These are phyloP conservation scores for Phaeophleospora eucalypticola DNA, from an alignment of 2,329 filamentous ascomycete genomes.

Conservation along the genomic window DNA sequence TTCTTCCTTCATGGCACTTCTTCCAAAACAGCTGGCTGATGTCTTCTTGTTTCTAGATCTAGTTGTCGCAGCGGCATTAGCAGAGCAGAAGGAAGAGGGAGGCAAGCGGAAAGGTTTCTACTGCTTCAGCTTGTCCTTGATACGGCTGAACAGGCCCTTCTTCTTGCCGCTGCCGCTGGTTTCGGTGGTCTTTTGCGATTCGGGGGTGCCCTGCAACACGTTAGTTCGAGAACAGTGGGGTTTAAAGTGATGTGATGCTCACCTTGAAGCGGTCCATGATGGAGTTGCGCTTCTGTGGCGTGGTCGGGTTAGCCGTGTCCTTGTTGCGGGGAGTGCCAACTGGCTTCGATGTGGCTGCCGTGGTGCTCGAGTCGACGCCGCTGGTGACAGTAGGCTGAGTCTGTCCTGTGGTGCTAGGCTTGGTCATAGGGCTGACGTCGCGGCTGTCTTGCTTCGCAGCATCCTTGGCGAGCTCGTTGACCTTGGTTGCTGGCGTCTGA, in stretches of 20 bases:
- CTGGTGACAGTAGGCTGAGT: slow-evolving; percentile 40
- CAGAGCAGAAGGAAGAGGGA: background rate
- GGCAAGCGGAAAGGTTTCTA: slow-evolving; percentile 11
- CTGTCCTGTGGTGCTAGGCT: slow-evolving; percentile 31
- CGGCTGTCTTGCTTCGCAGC: slow-evolving; percentile 32
- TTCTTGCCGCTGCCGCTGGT: slow-evolving; percentile 37
- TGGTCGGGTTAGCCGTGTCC: slow-evolving; percentile 16
- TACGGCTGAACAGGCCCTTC: slow-evolving; percentile 46
- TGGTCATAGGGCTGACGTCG: slow-evolving; percentile 42
- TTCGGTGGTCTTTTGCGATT: slow-evolving; percentile 33
- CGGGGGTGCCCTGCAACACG: slow-evolving; percentile 32
- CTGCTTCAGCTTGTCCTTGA: slow-evolving; percentile 46
- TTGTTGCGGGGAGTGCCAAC: slow-evolving; percentile 26
- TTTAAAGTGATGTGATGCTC: too few species aligned
- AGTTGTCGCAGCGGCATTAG: background rate
- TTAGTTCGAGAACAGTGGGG: too few species aligned
- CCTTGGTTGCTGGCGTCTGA: slow-evolving; percentile 11
- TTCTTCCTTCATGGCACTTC: background rate
- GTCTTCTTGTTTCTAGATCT: background rate
- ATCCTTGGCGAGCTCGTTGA: slow-evolving; percentile 5
- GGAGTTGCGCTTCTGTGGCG: slow-evolving; percentile 27
- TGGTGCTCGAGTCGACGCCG: slow-evolving; percentile 36
- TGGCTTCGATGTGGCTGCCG: slow-evolving; percentile 18
- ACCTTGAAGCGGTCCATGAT: slow-evolving; percentile 27
- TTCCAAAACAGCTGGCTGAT: background rate